Evolutionary conservation across 73 alveolate genomes (phyloP).

Genomic region (Tetrahymena elliotti): DNA sequence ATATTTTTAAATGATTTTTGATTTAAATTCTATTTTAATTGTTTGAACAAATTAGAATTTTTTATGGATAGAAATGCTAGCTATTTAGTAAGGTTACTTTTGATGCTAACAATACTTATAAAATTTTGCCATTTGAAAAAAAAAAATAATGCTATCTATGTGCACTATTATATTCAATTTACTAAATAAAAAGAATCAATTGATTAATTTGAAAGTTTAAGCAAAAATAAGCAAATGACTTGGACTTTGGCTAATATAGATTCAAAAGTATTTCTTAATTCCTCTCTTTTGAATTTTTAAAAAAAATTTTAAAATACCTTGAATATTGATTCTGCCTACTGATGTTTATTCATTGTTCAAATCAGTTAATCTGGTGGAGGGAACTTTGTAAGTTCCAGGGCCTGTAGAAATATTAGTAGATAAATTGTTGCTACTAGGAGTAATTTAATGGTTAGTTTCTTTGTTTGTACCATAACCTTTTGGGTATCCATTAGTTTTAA

Average conservation of each 20-base stretch:
- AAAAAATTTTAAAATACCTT: not conserved
- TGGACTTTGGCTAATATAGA: too few species aligned
- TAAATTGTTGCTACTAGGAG: not conserved
- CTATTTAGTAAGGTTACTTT: not conserved
- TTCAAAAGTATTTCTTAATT: not conserved
- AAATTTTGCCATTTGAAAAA: too few species aligned
- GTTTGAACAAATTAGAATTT: too few species aligned
- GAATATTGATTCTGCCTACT: not conserved
- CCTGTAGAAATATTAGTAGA: not conserved
- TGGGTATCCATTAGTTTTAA: not conserved
- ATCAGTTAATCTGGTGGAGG: not conserved
- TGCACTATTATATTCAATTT: not conserved
- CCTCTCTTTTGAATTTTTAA: not conserved
- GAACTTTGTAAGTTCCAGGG: not conserved
- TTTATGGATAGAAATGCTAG: not conserved
- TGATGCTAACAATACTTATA: too few species aligned
- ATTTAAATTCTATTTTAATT: too few species aligned
- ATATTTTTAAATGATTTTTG: too few species aligned
- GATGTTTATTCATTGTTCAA: not conserved
- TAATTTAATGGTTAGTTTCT: not conserved
- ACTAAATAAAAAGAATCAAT: not conserved
- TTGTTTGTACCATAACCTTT: not conserved
- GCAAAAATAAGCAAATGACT: not conserved
- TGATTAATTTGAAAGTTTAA: too few species aligned
- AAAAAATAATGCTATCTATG: too few species aligned